A percentile compares a stretch with the other conserved stretches of the same genome.
Conservation (phyloP, 2,329 filamentous ascomycete genomes). For the Lachnellula occidentalis region DNA sequence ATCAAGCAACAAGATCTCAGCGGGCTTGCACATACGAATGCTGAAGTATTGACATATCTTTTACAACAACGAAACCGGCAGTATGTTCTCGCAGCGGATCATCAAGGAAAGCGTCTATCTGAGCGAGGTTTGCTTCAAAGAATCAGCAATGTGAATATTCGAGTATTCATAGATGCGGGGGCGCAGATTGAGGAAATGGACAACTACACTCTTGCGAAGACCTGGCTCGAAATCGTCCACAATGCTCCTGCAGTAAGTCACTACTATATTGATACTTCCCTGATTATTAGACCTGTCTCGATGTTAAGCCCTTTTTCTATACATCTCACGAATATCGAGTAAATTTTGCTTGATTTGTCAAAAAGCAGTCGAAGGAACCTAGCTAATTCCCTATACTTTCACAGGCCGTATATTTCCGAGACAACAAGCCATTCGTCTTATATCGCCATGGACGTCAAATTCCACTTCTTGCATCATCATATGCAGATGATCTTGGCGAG, state of each 20-base stretch:
- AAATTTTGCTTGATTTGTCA: too few relatives aligned
- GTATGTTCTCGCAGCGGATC: constrained; percentile 44
- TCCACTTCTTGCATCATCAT: constrained; percentile 20
- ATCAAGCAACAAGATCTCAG: constrained; percentile 57
- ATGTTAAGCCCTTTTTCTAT: too few relatives aligned
- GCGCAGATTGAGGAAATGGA: constrained; percentile 58
- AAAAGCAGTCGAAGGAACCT: too few relatives aligned
- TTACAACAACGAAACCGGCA: constrained; percentile 45
- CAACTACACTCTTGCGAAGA: constrained; percentile 30
- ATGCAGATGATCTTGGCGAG: constrained; percentile 16
- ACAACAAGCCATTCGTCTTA: constrained; percentile 13
- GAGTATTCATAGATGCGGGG: constrained; percentile 58
- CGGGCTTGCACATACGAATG: constrained; percentile 53
- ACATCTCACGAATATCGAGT: too few relatives aligned
- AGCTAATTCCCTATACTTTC: too few relatives aligned
- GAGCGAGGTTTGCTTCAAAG: constrained; percentile 41
- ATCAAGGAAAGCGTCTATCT: constrained; percentile 33
- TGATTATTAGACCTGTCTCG: too few relatives aligned
- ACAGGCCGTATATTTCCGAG: constrained; percentile 11
- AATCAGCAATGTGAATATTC: constrained; percentile 37
- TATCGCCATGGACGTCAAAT: constrained; percentile 16
- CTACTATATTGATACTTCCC: background rate
- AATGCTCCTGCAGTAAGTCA: constrained; percentile 1
- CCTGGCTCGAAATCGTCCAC: constrained; percentile 18
- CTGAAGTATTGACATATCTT: constrained; percentile 55